Base-by-base conservation (phyloP, 2,329 filamentous ascomycete genomes). In the Sclerotiophoma versabilis region DNA sequence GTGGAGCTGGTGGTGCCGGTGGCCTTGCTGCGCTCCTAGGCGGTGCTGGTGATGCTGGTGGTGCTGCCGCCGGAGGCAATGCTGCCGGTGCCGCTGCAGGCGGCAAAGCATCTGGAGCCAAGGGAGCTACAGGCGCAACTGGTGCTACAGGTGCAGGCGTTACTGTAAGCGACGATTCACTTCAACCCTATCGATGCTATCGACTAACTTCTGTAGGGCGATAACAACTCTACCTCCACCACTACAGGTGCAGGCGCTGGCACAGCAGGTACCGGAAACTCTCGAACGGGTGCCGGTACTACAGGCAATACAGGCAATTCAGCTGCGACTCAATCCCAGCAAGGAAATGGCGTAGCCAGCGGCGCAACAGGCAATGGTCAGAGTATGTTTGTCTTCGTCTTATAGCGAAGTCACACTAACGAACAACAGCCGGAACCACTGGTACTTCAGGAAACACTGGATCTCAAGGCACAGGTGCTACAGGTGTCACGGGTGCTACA, bases 21-120 rank as follows among this genome's bases (percentile, higher is more conserved):
- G 54, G 49, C 23, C 33, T 36, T 48, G 51, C 46, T 36, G 52
- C 37, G 26, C 50, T 57, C n/a, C 47, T 61, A 8, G 51, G 44
- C 38, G 39, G 48, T 23, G 46, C 49, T 17, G 51, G 32, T 23
- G 54, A 27, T 43, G 33, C 32, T 11, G 50, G 37, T 23, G 58
- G 38, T 27, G 49, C 23, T 5, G 47, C 17, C 19, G 51, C 34
- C 1, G 46, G 29, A 25, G 25, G n/a, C 3, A 43, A 17, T 30
- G 42, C 47, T 9, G 50, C 30, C 26, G 36, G 34, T 37, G 30
- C 42, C 23, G 42, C 37, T 22, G 27, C 37, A 37, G 39, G 15
- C 15, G 37, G 30, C 14, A 27, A 17, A 11, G 29, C 27, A 3
- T 33, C 36, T 19, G 37, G 53, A 12, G 41, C 39, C 15, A 34